Evolutionary conservation across 495 filamentous ascomycete species (phyloP).

Genomic region (Hyaloscypha finlandica): DNA sequence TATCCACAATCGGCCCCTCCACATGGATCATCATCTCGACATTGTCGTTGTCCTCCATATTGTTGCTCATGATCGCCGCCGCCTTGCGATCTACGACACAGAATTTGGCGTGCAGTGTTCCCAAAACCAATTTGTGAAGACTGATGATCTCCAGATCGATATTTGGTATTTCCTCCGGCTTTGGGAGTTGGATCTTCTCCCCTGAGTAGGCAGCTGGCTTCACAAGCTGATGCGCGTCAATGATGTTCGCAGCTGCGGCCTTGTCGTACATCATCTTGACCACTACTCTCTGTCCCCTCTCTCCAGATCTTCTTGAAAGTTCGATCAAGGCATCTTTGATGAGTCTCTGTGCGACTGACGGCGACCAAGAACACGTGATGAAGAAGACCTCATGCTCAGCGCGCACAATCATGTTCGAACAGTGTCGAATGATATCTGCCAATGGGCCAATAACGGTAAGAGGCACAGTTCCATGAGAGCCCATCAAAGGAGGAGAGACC

Average conservation of each 20-base stretch:
- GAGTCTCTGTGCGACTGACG: slow-evolving; percentile 64
- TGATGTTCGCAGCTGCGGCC: slow-evolving; percentile 62
- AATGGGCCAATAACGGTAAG: slow-evolving; percentile 67
- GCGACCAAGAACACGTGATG: slow-evolving; percentile 75
- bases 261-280: slow-evolving; percentile 79
- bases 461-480: slow-evolving; percentile 64
- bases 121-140: slow-evolving; percentile 69
- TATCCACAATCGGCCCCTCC: slow-evolving; percentile 76
- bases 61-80: slow-evolving; percentile 71
- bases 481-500: slow-evolving; percentile 71
- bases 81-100: slow-evolving; percentile 72
- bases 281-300: slow-evolving; percentile 56
- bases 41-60: slow-evolving; percentile 78
- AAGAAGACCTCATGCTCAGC: slow-evolving; percentile 73
- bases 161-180: slow-evolving; percentile 64
- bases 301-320: slow-evolving; percentile 63
- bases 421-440: slow-evolving; percentile 70
- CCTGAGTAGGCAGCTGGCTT: slow-evolving; percentile 56
- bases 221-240: slow-evolving; percentile 64
- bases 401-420: slow-evolving; percentile 72
- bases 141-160: slow-evolving; percentile 74
- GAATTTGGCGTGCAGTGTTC: slow-evolving; percentile 78
- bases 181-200: slow-evolving; percentile 58
- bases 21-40: slow-evolving; percentile 79
- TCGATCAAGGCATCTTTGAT: slow-evolving; percentile 70